These are phyloP conservation scores for Spinacia oleracea DNA, from an alignment of 179 eudicot genomes.

Conservation along the genomic window DNA sequence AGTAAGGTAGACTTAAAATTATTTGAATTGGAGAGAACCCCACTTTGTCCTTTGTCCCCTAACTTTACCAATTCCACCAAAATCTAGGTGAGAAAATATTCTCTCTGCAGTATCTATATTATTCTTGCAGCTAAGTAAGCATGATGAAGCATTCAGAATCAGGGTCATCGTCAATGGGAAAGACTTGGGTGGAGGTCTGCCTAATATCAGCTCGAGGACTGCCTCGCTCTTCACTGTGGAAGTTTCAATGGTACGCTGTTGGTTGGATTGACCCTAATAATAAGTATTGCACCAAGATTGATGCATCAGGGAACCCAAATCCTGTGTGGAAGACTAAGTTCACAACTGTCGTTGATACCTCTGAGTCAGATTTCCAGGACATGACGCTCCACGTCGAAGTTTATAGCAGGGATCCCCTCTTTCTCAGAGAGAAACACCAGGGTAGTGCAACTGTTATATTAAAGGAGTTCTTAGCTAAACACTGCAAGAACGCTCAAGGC, in stretches of 20 bases:
- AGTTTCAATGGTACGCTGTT: conserved; percentile 83
- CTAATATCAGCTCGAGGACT: conserved; percentile 74
- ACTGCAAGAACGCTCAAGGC: conserved; percentile 38
- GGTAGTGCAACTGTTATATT: conserved; percentile 54
- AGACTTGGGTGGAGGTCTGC: conserved; percentile 69
- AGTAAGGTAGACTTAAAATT: conserved; percentile 39
- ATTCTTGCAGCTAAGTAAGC: conserved; percentile 13
- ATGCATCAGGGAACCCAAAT: conserved; percentile 63
- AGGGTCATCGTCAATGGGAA: conserved; percentile 39
- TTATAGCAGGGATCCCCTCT: conserved; percentile 73
- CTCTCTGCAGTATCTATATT: conserved; percentile 3
- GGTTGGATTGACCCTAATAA: conserved; percentile 78
- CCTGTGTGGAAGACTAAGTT: conserved; percentile 81
- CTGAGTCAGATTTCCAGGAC: conserved; percentile 38
- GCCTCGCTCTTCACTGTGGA: conserved; percentile 53
- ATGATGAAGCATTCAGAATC: conserved; percentile 24
- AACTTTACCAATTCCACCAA: conserved; percentile 37
- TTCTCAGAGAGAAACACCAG: conserved; percentile 68
- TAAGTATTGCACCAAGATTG: conserved; percentile 77
- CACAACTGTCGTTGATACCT: conserved; percentile 40
- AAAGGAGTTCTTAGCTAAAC: conserved; percentile 63
- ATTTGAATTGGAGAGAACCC: conserved; percentile 14
- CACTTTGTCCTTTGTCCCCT: conserved; percentile 23
- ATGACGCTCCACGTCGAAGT: conserved; percentile 60
- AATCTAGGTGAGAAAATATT: conserved; percentile 16